Evolutionary conservation across 441 rosid genomes (phyloP), one percentile per base, ranked within the genome.

Genomic region (Macaranga tanarius): DNA sequence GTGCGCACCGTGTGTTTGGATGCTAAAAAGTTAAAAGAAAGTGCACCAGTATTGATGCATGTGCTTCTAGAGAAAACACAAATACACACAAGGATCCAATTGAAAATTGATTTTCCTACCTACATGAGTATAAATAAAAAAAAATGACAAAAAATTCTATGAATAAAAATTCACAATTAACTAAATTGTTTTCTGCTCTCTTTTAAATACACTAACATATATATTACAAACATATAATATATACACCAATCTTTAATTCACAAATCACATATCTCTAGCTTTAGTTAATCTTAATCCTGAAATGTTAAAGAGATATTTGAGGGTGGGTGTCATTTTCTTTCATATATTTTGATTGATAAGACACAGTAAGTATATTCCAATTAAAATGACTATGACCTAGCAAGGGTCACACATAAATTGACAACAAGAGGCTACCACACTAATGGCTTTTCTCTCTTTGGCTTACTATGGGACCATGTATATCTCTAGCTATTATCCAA

Each of bases 381-480:
- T n/a, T 4, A 69, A 50, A 15, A 71, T 61, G 79, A 74, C 28
- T 11, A 65, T 61, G 77, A 72, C 50, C 70, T 25, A 72, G 69
- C 75, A 38, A 38, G 58, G 50, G 70, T 77, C 70, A 26, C 75
- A 72, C 79, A 77, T 34, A 68, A 60, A 58, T 72, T 79, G 89
- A 84, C 78, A 80, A 67, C 40, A 77, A 73, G 76, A 67, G 79
- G 82, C 80, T 76, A 79, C 84, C 85, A 79, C 77, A 78, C 67
- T 68, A 55, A 61, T 76, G 77, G 52, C 60, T 55, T 62, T 70
- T 66, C 57, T 76, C 72, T 38, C 70, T 54, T 72, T 80, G 75
- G 17, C 67, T 74, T 73, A 79, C 76, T 48, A 67, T 57, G 67
- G 86, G 85, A 42, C 79, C 81, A 77, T 75, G 48, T 42, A 17